Evolutionary conservation across 1,139 yeast species (phyloP), one percentile per base, ranked within the genome.

Genomic region (Candida glucosophila): DNA sequence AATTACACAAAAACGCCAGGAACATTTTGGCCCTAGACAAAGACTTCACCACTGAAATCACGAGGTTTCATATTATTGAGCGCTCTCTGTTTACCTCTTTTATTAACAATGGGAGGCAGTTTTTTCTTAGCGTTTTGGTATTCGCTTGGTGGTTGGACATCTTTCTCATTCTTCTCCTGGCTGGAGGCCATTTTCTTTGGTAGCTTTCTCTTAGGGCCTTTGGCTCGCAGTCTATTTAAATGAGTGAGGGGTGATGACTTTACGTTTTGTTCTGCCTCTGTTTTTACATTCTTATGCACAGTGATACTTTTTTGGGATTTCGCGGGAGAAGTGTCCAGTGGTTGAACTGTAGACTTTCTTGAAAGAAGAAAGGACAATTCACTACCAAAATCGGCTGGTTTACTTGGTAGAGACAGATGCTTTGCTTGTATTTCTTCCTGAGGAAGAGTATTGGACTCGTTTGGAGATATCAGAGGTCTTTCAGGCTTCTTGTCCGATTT

Each of bases 161-260:
- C 22, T 14, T 23, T 22, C 12, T 16, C 19, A 55, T 40, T 44
- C 79, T 81, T 23, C 69, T 79, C 8, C 71, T 55, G 42, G 80
- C 90, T 0, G 54, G 58, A 31, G 11, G 27, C 29, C 22, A 46
- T 30, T 4, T 22, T 38, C 31, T 58, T 65, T 0, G 93, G 93
- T 19, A 75, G 62, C 35, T 80, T 64, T 43, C 94, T 59, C 44
- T 69, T 77, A 3, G 94, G 94, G 0, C 94, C 94, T 40, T 67
- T 74, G 4, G 86, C 57, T 34, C 94, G 59, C 1, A 55, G 40
- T 44, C 79, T 81, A 23, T 69, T 79, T 7, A 71, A 55, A 42
- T 81, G 92, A 0, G 54, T 57, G 31, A 79, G 53, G 8, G 18
- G 18, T 28, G 60, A 55, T 22, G 37, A 47, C 5, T 37, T 32